Evolutionary conservation across 2,329 filamentous ascomycete genomes (phyloP), one percentile per base, ranked within the genome.

Genomic region (Venturia asperata): DNA sequence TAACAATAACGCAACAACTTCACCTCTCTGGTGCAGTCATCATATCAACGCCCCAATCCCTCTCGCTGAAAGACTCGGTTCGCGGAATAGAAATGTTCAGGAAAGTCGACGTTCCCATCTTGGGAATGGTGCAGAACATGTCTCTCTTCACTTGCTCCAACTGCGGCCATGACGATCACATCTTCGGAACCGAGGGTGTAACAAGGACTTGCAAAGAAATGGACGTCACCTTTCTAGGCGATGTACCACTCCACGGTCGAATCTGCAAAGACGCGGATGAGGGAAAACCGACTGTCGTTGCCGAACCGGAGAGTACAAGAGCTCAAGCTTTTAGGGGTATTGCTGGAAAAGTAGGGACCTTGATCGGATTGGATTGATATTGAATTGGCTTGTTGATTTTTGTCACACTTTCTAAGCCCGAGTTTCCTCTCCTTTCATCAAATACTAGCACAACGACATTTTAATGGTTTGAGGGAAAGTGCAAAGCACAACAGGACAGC

Each of bases 1-100:
- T 99, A 69, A 97, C 91, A n/a, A 94, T 99, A 67, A 93, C 91
- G 19, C 94, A 99, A 75, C 93, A 97, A 77, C 82, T 99, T 13
- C 81, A 90, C n/a, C 80, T 99, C 2, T 90, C 95, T 70, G 93
- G 92, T 21, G 87, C 90, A 0, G 81, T 97, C 19, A 90, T 99
- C 43, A 87, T 99, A 1, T 94, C 91, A 0, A 99, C 94, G 0
- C 94, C 94, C 2, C 94, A 99, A 74, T 91, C 95, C 63, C 85
- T 99, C 37, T 91, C 93, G 1, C 84, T 97, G 1, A 91, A 93
- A 70, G 94, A 99, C 72, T 93, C 94, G 0, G 83, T 95, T 24
- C 91, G 94, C 70, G 94, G 94, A 2, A 88, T 97, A 68, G 90
- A 91, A 70, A 92, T 99, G 86, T 97, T 97, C 77, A 85, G 87